Evolutionary conservation across 331 rosid genomes (phyloP).

Genomic region (Spiraea crenata): DNA sequence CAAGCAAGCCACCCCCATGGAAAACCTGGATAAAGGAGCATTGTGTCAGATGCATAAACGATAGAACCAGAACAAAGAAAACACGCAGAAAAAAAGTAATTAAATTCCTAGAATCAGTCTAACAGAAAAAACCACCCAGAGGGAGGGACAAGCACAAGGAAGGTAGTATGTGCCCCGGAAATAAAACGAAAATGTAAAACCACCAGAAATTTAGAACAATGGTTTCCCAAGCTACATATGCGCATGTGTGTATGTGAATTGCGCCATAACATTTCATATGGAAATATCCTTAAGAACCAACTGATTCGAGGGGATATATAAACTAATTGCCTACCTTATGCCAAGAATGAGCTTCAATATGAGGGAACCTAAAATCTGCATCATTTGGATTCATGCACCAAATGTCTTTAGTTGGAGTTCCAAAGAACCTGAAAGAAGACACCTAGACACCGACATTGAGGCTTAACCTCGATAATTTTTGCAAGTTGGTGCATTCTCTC

Average conservation of each 20-base stretch:
- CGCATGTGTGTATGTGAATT: background rate
- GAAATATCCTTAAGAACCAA: background rate
- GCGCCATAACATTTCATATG: background rate
- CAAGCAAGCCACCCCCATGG: no score
- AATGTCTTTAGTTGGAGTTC: slow-evolving; percentile 88
- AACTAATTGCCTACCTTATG: slow-evolving; percentile 60
- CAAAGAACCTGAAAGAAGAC: slow-evolving; percentile 66
- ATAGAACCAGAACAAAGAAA: background rate
- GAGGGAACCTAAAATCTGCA: slow-evolving; percentile 89
- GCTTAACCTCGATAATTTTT: slow-evolving; percentile 80
- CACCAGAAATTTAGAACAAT: background rate
- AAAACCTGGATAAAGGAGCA: slow-evolving; percentile 57
- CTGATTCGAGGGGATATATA: background rate
- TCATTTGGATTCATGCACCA: slow-evolving; percentile 87
- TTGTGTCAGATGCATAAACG: slow-evolving; percentile 3
- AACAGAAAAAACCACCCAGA: no score
- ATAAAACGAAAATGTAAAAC: background rate
- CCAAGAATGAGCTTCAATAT: slow-evolving; percentile 93
- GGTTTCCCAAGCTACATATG: background rate
- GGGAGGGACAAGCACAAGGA: background rate
- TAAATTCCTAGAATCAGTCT: background rate
- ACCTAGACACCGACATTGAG: slow-evolving; percentile 16
- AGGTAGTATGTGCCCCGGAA: background rate
- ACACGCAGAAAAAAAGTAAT: background rate
- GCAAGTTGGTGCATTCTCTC: slow-evolving; percentile 91